Conservation (phyloP, 257 asterid genomes). For the Fraxinus cuspidata region DNA sequence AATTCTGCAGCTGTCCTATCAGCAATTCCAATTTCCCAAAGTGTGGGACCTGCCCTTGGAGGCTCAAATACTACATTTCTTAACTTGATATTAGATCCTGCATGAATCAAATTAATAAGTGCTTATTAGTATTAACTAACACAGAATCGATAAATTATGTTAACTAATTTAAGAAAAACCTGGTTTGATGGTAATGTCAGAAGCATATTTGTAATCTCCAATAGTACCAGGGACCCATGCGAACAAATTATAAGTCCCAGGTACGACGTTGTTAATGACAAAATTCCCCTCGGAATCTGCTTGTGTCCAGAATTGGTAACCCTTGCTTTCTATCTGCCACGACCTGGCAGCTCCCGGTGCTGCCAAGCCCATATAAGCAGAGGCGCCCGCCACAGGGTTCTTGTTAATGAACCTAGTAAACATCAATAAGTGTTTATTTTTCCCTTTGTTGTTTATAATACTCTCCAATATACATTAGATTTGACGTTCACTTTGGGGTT, state of each 20-base stretch:
- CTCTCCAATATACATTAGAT: not conserved
- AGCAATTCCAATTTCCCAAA: slow-evolving; percentile 81
- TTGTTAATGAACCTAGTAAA: slow-evolving; percentile 38
- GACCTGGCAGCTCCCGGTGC: slow-evolving; percentile 55
- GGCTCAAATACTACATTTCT: slow-evolving; percentile 45
- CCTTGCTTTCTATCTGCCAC: slow-evolving; percentile 81
- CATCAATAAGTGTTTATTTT: not conserved
- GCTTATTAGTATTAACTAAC: not conserved
- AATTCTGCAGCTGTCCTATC: slow-evolving; percentile 70
- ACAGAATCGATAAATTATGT: not conserved
- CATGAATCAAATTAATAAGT: not conserved
- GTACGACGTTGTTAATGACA: slow-evolving; percentile 42
- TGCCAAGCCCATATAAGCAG: slow-evolving; percentile 69
- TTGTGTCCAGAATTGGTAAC: slow-evolving; percentile 70
- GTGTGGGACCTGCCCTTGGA: slow-evolving; percentile 57
- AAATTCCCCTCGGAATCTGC: slow-evolving; percentile 48
- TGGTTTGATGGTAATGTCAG: slow-evolving; percentile 34
- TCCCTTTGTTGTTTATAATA: not conserved
- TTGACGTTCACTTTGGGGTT: not conserved
- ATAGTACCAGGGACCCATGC: slow-evolving; percentile 52
- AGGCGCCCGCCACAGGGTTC: slow-evolving; percentile 29
- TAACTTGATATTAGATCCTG: slow-evolving; percentile 38
- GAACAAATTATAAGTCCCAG: slow-evolving; percentile 57
- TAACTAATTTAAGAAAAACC: slow-evolving; percentile 27
- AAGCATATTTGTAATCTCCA: slow-evolving; percentile 61